Percentiles rank a stretch among this genome's conserved stretches.
Conservation (phyloP, 129 eudicot genomes). For the Chrysanthemum lavandulifolium region DNA sequence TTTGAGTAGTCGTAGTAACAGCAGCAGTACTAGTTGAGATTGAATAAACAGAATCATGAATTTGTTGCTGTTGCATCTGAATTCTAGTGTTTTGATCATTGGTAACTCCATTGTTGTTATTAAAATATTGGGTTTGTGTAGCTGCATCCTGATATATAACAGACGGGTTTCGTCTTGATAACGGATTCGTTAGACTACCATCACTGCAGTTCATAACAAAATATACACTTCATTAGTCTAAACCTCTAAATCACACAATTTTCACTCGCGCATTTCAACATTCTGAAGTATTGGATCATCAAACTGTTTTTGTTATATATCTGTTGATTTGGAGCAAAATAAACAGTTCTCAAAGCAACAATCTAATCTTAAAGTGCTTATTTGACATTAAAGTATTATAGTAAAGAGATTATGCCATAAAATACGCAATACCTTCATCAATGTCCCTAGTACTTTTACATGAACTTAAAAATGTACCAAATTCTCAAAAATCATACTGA, state of each 20-base stretch:
- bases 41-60: conserved; percentile 51
- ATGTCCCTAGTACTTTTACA: too few relatives aligned
- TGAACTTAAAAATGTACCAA: too few relatives aligned
- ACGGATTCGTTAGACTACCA: conserved; percentile 59
- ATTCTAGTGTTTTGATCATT: conserved; percentile 46
- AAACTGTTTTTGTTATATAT: too few relatives aligned
- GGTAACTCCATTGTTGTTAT: conserved; percentile 25
- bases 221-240: conserved; percentile 5
- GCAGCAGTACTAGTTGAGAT: background rate
- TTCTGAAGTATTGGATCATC: too few relatives aligned
- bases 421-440: too few relatives aligned
- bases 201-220: conserved; percentile 51
- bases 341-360: too few relatives aligned
- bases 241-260: conserved; percentile 16
- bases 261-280: conserved; percentile 16
- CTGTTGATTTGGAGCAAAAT: too few relatives aligned
- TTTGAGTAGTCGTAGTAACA: background rate
- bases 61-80: conserved; percentile 31
- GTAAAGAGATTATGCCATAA: too few relatives aligned
- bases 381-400: too few relatives aligned
- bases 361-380: too few relatives aligned
- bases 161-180: conserved; percentile 45
- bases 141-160: conserved; percentile 55
- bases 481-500: too few relatives aligned
- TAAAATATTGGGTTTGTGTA: conserved; percentile 22